Conservation (phyloP, 177 flowering plant species). For the Vitis hybrid region DNA sequence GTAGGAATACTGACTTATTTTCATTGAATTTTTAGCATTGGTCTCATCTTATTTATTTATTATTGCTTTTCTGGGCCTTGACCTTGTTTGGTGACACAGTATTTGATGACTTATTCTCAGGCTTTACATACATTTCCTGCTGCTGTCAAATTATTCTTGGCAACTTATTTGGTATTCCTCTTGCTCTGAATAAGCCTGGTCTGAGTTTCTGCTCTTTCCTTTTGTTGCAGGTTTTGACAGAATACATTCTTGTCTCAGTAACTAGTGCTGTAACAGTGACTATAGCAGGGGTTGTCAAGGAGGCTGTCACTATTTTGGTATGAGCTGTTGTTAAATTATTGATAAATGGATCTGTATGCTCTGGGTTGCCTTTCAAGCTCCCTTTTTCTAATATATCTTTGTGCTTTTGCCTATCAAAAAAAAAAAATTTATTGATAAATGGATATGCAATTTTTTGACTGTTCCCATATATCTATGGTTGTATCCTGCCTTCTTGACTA, state of each 20-base stretch:
- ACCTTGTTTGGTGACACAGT: no score
- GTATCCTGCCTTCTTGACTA: neutral
- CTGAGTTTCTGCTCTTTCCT: slow-evolving; percentile 7
- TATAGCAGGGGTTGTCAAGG: slow-evolving; percentile 97
- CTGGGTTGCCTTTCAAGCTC: no score
- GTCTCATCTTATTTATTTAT: neutral
- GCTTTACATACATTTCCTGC: no score
- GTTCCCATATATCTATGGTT: neutral
- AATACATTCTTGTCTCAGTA: slow-evolving; percentile 84
- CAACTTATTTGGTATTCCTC: no score
- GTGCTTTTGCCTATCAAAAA: no score
- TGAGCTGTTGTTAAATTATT: slow-evolving; percentile 8
- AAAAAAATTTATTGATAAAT: neutral
- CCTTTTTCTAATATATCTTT: no score
- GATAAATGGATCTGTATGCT: neutral
- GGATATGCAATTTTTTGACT: neutral
- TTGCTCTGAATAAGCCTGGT: no score
- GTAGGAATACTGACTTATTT: no score
- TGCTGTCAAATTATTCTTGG: no score
- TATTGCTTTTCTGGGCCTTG: neutral
- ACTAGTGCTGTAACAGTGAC: slow-evolving; percentile 99
- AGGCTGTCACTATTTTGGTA: slow-evolving; percentile 97
- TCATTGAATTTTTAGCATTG: no score
- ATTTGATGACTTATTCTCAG: no score
- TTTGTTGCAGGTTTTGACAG: slow-evolving; percentile 82